Evolutionary conservation across 805 yeast species (phyloP), one percentile per base, ranked within the genome.

Genomic region (Spathaspora arborariae): DNA sequence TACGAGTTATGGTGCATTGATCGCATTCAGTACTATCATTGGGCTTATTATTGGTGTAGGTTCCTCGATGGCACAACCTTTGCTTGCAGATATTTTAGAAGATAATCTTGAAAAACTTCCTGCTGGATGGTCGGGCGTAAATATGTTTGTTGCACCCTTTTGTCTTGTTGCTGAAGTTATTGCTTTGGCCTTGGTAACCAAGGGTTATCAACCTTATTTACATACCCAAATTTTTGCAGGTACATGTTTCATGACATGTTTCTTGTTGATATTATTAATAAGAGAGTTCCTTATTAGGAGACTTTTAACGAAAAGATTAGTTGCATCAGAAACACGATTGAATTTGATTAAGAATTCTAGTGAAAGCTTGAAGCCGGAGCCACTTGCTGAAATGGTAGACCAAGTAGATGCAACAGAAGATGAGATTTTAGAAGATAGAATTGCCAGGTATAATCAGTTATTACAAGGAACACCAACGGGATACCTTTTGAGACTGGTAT

Each of bases 151-250:
- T 5, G 49, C 62, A 3, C 39, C 60, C 2, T 58, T 68, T 24
- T 59, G 74, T 4, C 58, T 81, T 20, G 70, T 74, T 1, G 67
- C 80, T 3, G 87, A 81, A 60, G 72, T 79, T 6, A 74, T 81
- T 42, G 85, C 81, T 0, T 73, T 81, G 47, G 70, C 79, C 2
- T 57, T 81, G 41, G 67, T 70, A 21, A 15, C 45, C 5, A 18
- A 43, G 7, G 27, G 47, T 21, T 13, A 45, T 4, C 50, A 53
- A n/a, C 86, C 88, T 2, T 84, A 76, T 53, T 62, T 78, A 30
- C 74, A 82, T 52, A 72, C 85, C 1, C 88, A 83, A 55, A 68
- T 82, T 1, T 82, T 81, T 57, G 75, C 81, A 4, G 88, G 86
- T 2, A 55, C 71, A 16, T 60, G 76, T 40, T 76, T 74, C 51